Evolutionary conservation across 2,329 filamentous ascomycete genomes (phyloP).

Genomic region (Fusarium palustre): DNA sequence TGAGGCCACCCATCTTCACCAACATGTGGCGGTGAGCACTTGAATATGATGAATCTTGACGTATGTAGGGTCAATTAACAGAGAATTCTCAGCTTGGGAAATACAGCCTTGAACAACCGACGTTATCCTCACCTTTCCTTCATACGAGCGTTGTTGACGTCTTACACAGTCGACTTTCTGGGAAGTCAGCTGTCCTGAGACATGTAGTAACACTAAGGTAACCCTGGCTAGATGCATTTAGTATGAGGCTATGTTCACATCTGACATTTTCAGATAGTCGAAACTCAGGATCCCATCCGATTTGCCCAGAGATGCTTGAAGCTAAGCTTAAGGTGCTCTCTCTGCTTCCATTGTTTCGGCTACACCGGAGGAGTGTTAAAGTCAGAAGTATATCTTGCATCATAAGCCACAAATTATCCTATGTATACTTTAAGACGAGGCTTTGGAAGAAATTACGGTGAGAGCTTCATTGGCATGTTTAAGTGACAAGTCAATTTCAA

Average conservation of each 20-base stretch:
- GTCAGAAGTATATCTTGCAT: neutral
- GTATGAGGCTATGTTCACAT: neutral
- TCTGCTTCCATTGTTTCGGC: neutral
- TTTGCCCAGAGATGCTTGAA: neutral
- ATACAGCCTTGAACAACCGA: neutral
- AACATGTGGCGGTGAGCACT: conserved; percentile 13
- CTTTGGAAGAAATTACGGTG: neutral
- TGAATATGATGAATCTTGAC: neutral
- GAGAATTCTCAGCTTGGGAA: neutral
- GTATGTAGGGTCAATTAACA: neutral
- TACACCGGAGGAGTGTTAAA: neutral
- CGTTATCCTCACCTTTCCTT: neutral
- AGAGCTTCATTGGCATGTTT: no score
- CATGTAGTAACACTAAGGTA: neutral
- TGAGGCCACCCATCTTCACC: conserved; percentile 23
- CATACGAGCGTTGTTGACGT: neutral
- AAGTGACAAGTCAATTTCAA: no score
- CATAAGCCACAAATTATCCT: no score
- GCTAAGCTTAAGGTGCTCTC: neutral
- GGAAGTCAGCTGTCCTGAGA: neutral
- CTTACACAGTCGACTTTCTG: neutral
- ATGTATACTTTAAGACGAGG: neutral
- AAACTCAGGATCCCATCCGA: neutral
- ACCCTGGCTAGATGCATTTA: neutral
- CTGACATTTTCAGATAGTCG: neutral